Conservation (phyloP, 1,284 basidiomycete genomes). For the Heimioporus retisporus region DNA sequence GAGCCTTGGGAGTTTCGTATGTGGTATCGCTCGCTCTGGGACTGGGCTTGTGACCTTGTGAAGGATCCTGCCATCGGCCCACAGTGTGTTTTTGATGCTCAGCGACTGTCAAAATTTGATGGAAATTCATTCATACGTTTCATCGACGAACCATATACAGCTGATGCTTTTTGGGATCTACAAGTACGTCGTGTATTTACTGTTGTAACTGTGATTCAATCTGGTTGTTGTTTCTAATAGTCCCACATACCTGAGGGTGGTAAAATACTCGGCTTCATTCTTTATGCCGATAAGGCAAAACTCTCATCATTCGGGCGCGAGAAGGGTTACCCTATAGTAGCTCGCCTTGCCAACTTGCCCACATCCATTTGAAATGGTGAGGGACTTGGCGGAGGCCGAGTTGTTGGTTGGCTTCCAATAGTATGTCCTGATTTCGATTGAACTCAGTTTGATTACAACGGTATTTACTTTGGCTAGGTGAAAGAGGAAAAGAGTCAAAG, state of each 20-base stretch:
- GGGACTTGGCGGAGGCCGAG: too few species aligned
- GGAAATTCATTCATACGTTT: constrained; percentile 40
- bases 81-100: constrained; percentile 36
- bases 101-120: constrained; percentile 41
- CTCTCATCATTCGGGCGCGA: constrained; percentile 54
- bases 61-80: constrained; percentile 22
- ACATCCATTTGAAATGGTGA: too few species aligned
- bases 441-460: too few species aligned
- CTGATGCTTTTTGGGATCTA: constrained; percentile 19
- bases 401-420: too few species aligned
- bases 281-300: constrained; percentile 59
- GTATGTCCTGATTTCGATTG: too few species aligned
- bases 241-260: constrained; percentile 29
- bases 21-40: constrained; percentile 23
- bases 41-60: constrained; percentile 22
- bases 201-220: too few species aligned
- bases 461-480: too few species aligned
- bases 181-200: constrained; percentile 13
- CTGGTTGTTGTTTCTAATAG: constrained; percentile 13
- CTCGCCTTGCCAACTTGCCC: too few species aligned
- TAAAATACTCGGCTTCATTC: constrained; percentile 35
- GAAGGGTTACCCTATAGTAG: constrained; percentile 51
- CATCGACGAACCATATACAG: constrained; percentile 47
- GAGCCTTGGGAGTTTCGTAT: constrained; percentile 5
- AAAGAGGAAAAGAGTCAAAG: too few species aligned